phyloP scores from a whole-genome alignment of 257 asterid genomes.

The Solanum boliviense region DNA sequence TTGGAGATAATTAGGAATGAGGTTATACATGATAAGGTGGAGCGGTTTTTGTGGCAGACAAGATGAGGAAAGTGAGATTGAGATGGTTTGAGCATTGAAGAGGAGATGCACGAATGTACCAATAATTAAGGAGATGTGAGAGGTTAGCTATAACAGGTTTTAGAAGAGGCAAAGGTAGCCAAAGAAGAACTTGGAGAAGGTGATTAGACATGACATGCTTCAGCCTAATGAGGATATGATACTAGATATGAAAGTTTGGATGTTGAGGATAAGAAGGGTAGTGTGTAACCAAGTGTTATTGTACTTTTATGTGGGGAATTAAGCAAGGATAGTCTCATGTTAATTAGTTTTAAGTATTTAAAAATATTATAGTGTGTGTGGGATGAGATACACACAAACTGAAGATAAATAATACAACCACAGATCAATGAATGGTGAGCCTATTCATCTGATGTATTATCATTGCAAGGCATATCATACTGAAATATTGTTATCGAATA shows the following conservation, averaged over 20 bases:
- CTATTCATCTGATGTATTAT: not conserved
- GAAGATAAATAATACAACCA: not conserved
- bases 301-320: not conserved
- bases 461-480: not conserved
- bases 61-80: not conserved
- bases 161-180: not conserved
- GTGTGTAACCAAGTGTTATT: too few species aligned
- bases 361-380: not conserved
- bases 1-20: not conserved
- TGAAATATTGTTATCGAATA: not conserved
- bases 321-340: not conserved
- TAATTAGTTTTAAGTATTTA: too few species aligned
- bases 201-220: not conserved
- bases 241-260: too few species aligned
- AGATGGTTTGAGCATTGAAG: not conserved
- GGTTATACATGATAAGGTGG: not conserved
- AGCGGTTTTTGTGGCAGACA: not conserved
- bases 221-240: not conserved
- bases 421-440: not conserved
- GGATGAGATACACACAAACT: not conserved
- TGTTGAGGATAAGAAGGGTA: not conserved
- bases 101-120: not conserved
- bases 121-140: not conserved
- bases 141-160: not conserved
- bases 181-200: too few species aligned